Conservation (phyloP, 2,329 filamentous ascomycete genomes). For the Cyphellophora attinorum region DNA sequence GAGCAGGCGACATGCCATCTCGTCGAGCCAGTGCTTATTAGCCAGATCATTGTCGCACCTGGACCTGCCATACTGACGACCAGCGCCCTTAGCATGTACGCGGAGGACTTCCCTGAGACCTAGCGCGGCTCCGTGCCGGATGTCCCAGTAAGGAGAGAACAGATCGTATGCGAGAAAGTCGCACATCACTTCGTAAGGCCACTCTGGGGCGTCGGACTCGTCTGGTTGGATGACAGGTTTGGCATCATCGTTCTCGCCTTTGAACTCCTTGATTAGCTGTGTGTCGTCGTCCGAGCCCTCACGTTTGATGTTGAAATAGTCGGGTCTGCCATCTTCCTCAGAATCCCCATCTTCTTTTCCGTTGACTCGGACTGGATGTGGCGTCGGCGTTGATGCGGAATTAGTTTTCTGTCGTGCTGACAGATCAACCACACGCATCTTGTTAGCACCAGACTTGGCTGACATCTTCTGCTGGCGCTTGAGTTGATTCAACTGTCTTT, state of each 20-base stretch:
- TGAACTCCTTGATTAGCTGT: conserved; percentile 92
- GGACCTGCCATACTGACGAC: conserved; percentile 61
- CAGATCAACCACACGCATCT: conserved; percentile 81
- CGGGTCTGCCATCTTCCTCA: conserved; percentile 55
- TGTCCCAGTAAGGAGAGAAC: conserved; percentile 91
- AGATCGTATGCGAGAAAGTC: conserved; percentile 90
- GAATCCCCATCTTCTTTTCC: conserved; percentile 40
- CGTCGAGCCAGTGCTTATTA: conserved; percentile 83
- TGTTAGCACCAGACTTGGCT: conserved; percentile 79
- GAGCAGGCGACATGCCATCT: conserved; percentile 87
- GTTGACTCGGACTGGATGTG: conserved; percentile 52
- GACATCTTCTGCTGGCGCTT: conserved; percentile 91
- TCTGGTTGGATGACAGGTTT: conserved; percentile 79
- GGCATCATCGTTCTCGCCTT: conserved; percentile 69
- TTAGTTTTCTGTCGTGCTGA: conserved; percentile 54
- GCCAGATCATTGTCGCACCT: conserved; percentile 65
- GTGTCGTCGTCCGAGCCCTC: conserved; percentile 74
- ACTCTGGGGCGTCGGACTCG: conserved; percentile 69
- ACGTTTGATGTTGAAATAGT: conserved; percentile 87
- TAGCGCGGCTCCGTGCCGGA: conserved; percentile 91
- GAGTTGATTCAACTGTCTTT: conserved; percentile 84
- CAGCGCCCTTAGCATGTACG: conserved; percentile 83
- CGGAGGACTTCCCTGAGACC: conserved; percentile 83
- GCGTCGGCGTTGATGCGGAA: conserved; percentile 44
- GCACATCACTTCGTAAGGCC: conserved; percentile 89